phyloP scores from a whole-genome alignment of 2,329 filamentous ascomycete species.

The Stylonectria norvegica region DNA sequence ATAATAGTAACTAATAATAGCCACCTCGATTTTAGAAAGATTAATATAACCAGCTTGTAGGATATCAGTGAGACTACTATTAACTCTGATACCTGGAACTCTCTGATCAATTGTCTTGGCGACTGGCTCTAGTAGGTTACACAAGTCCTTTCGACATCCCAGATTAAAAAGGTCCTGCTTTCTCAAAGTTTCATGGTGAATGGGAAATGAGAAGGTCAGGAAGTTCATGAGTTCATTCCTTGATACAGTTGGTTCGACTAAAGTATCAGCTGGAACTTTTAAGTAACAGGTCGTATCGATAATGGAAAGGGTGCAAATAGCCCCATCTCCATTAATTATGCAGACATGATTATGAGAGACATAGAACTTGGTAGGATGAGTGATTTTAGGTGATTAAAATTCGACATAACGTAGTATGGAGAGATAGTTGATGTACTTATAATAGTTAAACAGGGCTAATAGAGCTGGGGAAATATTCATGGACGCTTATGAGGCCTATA shows the following conservation, averaged over 20 bases:
- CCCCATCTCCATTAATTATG: neutral
- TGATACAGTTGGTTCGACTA: slow-evolving; percentile 7
- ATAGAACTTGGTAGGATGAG: too few species aligned
- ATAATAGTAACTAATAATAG: slow-evolving; percentile 11
- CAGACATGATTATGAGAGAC: too few species aligned
- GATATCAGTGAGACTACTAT: slow-evolving; percentile 3
- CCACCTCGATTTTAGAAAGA: neutral
- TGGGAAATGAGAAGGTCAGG: slow-evolving; percentile 4
- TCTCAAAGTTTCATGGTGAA: neutral
- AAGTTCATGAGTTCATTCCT: slow-evolving; percentile 12
- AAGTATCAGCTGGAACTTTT: slow-evolving; percentile 3
- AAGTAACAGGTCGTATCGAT: slow-evolving; percentile 8
- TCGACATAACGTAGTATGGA: too few species aligned
- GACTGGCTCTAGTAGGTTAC: slow-evolving; percentile 7
- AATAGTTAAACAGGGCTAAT: too few species aligned
- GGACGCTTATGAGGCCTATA: too few species aligned
- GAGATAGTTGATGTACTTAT: too few species aligned
- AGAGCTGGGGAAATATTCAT: too few species aligned
- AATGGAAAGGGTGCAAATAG: slow-evolving; percentile 1
- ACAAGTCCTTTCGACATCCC: slow-evolving; percentile 11
- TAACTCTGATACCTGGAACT: slow-evolving; percentile 8
- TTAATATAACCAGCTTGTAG: slow-evolving; percentile 2
- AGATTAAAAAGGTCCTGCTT: slow-evolving; percentile 6
- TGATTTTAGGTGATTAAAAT: too few species aligned
- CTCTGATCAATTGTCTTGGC: slow-evolving; percentile 4